Base-by-base conservation (phyloP, 768 basidiomycete genomes). In the Mrakia hoshinonis region DNA sequence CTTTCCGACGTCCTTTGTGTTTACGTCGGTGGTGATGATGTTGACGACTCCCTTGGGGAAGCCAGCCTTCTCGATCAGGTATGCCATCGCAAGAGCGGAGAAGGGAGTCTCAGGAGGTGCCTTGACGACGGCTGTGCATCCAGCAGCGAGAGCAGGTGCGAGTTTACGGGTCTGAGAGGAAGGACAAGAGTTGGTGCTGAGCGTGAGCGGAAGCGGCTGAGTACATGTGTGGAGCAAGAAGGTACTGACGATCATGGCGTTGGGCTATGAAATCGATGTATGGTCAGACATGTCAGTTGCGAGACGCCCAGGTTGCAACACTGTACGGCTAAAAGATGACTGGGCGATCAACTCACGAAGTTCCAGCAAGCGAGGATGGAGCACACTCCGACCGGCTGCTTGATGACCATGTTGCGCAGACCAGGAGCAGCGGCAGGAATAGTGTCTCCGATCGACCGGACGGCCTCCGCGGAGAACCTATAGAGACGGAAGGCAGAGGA, bases 91-190 rank as follows among this genome's bases (percentile, higher is more conserved):
- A 13, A 98, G 85, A 11, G 87, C 86, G 38, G 91, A 92, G 81
- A 91, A 96, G 1, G 96, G 96, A 0, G 96, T 92, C 80, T 99
- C 96, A 0, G 92, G 85, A 0, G 96, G 88, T 1, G 94, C 94
- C 79, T 97, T 87, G 60, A 99, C 93, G 0, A 87, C 84, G 36
- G 66, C 65, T 0, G 95, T 96, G 78, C 95, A 97, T n/a, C 96
- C 96, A 20, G 92, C 92, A 68, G 75, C 74, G 26, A 70, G 72
- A 26, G 76, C 79, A 11, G 79, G 80, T 20, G 76, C 77, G 52
- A 79, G 69, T 74, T 80, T 81, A 61, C 81, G 68, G 13, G 78
- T 78, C 69, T 70, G 61, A 31, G 24, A 49, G 51, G 38, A 1
- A 9, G 22, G 26, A 38, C 24, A 34, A 52, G 77, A 79, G 91